Evolutionary conservation across 73 alveolate genomes (phyloP), one percentile per base, ranked within the genome.

Genomic region (Tetrahymena thermophila): DNA sequence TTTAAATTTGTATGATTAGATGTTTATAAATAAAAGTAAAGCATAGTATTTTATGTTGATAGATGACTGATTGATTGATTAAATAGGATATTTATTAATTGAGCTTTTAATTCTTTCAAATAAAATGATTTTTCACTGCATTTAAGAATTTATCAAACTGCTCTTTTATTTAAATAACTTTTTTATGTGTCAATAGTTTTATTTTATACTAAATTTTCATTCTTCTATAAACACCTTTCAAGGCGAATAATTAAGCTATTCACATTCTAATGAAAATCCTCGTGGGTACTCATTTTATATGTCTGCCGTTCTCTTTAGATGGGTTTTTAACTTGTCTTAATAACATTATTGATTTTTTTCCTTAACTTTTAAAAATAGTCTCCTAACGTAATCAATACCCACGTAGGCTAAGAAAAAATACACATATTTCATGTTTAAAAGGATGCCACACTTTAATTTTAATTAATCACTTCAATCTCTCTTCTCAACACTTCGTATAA

Each of bases 1-100:
- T 95, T 98, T 97, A 34, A 98, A 28, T 71, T 28, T 71, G 17
- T 71, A 10, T 25, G 37, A 71, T 19, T 25, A 9, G 4, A 71
- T 19, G 89, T 71, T 71, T 25, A 71, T 25, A 28, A 50, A 21
- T 50, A 2, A 50, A 50, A 50, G 0, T 0, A 14, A 14, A 50
- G 23, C 23, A 50, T 50, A 40, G 44, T 16, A 19, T 50, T 50
- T 11, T 50, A 3, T 50, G 83, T 50, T 50, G 83, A 50, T 50
- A 50, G 83, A 50, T 37, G 43, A 37, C 7, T 40, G 4, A 40
- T 40, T 40, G 44, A 40, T 40, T 40, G 44, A 8, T 40, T 9
- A 40, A 40, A n/a, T n/a, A n/a, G n/a, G n/a, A n/a, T n/a, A n/a
- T 37, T 37, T 37, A 37, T 37, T 37, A 37, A 37, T 37, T 37